Conservation (phyloP, 306 rosid genomes). For the peach (Prunus persica) region DNA sequence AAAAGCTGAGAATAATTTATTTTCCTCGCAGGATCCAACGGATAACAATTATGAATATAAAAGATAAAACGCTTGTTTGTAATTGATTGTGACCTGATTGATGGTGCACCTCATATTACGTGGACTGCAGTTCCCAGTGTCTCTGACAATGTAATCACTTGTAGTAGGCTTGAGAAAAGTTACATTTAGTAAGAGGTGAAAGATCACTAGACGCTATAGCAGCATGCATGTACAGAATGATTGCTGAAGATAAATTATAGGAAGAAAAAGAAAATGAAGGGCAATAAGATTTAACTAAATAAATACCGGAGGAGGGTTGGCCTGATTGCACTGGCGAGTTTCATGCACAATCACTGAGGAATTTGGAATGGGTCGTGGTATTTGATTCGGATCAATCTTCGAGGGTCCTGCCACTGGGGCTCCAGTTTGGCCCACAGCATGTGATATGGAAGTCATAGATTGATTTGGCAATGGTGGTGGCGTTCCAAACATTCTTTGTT, state of each 20-base stretch:
- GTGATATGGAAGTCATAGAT: conserved; percentile 80
- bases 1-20: not conserved
- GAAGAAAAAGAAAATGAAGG: not conserved
- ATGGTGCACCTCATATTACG: conserved; percentile 98
- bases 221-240: conserved; percentile 7
- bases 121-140: conserved; percentile 96
- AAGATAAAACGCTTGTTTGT: not conserved
- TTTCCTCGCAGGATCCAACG: not conserved
- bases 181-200: conserved; percentile 6
- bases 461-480: conserved; percentile 77
- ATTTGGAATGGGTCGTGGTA: conserved; percentile 87
- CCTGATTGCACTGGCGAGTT: conserved; percentile 88
- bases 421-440: conserved; percentile 83
- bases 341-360: conserved; percentile 68
- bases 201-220: conserved; percentile 9
- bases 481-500: conserved; percentile 85
- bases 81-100: conserved; percentile 63
- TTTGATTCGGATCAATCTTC: conserved; percentile 94
- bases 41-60: not conserved
- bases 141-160: conserved; percentile 77
- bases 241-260: not conserved
- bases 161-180: conserved; percentile 76
- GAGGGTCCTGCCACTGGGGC: conserved; percentile 82
- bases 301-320: conserved; percentile 92
- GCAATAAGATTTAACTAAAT: not conserved